Evolutionary conservation across 2,329 filamentous ascomycete genomes (phyloP), one percentile per base, ranked within the genome.

Genomic region (Cladosporium sp.): DNA sequence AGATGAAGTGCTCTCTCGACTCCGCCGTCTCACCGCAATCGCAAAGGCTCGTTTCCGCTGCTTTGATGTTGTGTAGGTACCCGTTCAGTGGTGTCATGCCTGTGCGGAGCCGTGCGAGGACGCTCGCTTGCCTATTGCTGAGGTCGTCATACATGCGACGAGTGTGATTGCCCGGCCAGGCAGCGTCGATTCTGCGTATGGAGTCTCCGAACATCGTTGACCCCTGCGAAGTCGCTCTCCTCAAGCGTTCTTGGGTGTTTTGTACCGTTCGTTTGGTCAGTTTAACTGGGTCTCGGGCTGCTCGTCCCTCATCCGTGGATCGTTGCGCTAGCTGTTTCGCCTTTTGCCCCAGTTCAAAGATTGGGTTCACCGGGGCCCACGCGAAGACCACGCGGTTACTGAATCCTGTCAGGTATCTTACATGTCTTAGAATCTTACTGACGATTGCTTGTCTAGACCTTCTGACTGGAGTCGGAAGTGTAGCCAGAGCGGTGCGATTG

Each of bases 241-340:
- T 99, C 68, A 93, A 84, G 53, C 91, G 20, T 29, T 47, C 24
- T 15, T 39, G 43, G 9, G 34, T 19, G 12, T 7, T 39, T n/a
- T 38, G 20, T 6, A 47, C 13, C 43, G 34, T 29, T 11, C 20
- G 17, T 19, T 37, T 24, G 32, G 32, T 36, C 15, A 38, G 8
- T 29, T n/a, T 36, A n/a, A 12, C 12, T 18, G 22, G 43, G 11
- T 22, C 32, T 47, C 13, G 24, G n/a, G 18, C n/a, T 20, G 13
- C 19, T 9, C 30, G 32, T 38, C 17, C 43, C 34, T 47, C 36
- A 6, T 29, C 43, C 13, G 43, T 47, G 17, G 43, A 15, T 15
- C 24, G 19, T 3, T 18, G 43, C 32, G 32, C 34, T 11, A 39
- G 11, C 9, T 11, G 32, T 17, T 47, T 47, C 8, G 43, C 43